Percentiles rank a stretch among this genome's conserved stretches.
These are phyloP conservation scores for Sanghuangporus weigelae DNA, from an alignment of 1,284 basidiomycete genomes.

Conservation along the genomic window DNA sequence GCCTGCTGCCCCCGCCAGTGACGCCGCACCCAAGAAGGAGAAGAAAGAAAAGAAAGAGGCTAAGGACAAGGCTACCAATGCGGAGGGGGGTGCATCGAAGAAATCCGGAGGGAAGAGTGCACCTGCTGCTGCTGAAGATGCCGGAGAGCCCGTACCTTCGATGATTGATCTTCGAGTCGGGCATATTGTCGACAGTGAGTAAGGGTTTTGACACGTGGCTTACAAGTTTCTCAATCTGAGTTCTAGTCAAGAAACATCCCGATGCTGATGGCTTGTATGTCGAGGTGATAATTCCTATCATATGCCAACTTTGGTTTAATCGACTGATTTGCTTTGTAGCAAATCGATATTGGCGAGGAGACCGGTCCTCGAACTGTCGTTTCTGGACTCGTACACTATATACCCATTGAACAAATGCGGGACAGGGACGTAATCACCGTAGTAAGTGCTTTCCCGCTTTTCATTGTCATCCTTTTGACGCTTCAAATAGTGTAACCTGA, in stretches of 20 bases:
- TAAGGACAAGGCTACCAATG: constrained; percentile 30
- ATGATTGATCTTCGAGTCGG: constrained; percentile 95
- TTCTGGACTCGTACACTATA: constrained; percentile 91
- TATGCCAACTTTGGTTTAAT: neutral
- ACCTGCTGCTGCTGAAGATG: constrained; percentile 47
- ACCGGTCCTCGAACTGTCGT: constrained; percentile 90
- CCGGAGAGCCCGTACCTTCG: constrained; percentile 77
- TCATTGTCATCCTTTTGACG: neutral
- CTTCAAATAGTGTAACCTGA: constrained; percentile 75
- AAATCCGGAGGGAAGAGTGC: too few species aligned
- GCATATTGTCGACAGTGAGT: constrained; percentile 81
- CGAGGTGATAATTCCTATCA: constrained; percentile 47
- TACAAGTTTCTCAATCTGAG: constrained; percentile 9
- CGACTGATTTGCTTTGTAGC: constrained; percentile 36
- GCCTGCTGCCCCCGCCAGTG: constrained; percentile 19
- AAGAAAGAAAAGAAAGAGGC: constrained; percentile 48
- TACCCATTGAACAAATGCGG: constrained; percentile 90
- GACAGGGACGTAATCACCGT: constrained; percentile 84
- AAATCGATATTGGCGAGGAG: constrained; percentile 94
- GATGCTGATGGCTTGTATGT: constrained; percentile 92
- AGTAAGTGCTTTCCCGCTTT: constrained; percentile 38
- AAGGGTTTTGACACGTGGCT: neutral
- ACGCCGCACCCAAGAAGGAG: constrained; percentile 33
- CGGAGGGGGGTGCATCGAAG: constrained; percentile 36
- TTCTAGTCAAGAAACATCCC: constrained; percentile 83